Percentiles rank a stretch among this genome's conserved stretches.
These are phyloP conservation scores for Apiospora malaysiana DNA, from an alignment of 2,329 filamentous ascomycete species.

Conservation along the genomic window DNA sequence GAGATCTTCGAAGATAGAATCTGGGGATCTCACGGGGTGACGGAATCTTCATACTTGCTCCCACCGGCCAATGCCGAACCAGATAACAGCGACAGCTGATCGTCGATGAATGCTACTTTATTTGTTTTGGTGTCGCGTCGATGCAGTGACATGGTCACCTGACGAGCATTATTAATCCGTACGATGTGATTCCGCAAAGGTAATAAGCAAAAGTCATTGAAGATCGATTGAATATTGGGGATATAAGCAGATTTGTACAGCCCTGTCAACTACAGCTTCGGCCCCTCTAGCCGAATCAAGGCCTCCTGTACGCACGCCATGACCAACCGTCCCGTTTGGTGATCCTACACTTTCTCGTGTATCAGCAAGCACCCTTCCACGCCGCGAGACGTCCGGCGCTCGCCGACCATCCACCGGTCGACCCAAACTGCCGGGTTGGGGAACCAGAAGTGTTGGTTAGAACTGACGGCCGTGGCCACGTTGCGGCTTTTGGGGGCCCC, in stretches of 20 bases:
- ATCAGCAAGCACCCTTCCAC: constrained; percentile 20
- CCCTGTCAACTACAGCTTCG: background rate
- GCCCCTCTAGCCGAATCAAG: constrained; percentile 14
- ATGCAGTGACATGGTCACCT: no score
- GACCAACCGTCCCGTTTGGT: background rate
- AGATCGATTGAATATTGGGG: no score
- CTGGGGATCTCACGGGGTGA: background rate
- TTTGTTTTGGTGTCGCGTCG: no score
- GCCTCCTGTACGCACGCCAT: constrained; percentile 18
- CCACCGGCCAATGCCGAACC: background rate
- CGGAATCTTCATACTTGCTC: background rate
- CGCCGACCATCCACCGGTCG: constrained; percentile 17
- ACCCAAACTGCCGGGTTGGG: background rate
- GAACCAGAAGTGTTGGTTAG: constrained; percentile 9
- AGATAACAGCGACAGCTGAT: background rate
- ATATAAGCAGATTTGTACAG: no score
- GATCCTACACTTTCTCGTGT: constrained; percentile 13
- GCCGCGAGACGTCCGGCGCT: constrained; percentile 15
- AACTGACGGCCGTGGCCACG: background rate
- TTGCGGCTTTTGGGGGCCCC: background rate
- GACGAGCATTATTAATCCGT: no score
- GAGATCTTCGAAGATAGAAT: no score
- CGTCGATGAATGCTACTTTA: background rate
- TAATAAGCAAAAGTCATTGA: no score
- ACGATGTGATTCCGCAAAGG: no score